phyloP scores from a whole-genome alignment of 768 basidiomycete genomes.

The Auriscalpium orientale region DNA sequence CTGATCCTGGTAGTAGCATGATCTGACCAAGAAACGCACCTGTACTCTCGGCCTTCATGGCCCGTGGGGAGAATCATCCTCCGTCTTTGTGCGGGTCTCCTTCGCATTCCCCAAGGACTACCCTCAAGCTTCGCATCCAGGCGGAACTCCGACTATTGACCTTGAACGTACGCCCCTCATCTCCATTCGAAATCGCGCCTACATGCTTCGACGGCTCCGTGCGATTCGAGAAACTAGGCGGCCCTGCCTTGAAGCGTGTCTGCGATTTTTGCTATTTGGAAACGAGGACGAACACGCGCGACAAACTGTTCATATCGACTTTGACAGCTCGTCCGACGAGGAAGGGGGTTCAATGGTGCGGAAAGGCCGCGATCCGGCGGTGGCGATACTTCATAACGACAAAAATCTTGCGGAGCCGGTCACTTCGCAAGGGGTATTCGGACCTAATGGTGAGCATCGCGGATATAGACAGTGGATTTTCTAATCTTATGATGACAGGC shows the following conservation, averaged over 20 bases:
- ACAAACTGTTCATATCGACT: conserved; percentile 35
- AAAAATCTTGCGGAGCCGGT: conserved; percentile 81
- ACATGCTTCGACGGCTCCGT: conserved; percentile 70
- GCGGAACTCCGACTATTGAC: conserved; percentile 66
- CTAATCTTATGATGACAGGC: conserved; percentile 37
- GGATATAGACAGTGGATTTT: background rate
- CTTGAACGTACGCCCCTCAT: conserved; percentile 80
- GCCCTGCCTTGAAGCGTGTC: conserved; percentile 79
- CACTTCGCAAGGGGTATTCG: conserved; percentile 84
- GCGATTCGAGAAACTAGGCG: conserved; percentile 62
- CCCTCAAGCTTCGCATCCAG: conserved; percentile 52
- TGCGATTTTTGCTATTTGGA: conserved; percentile 72
- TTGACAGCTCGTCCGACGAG: conserved; percentile 62
- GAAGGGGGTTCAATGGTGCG: conserved; percentile 31
- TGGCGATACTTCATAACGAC: conserved; percentile 49
- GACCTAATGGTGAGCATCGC: conserved; percentile 61
- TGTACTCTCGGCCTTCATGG: conserved; percentile 84
- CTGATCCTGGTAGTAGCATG: conserved; percentile 36
- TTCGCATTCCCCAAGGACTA: conserved; percentile 87
- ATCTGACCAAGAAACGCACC: conserved; percentile 63
- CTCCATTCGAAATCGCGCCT: conserved; percentile 66
- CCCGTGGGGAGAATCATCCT: conserved; percentile 84
- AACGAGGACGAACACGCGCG: conserved; percentile 47
- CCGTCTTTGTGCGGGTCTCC: conserved; percentile 79
- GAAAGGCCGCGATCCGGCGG: conserved; percentile 42